Evolutionary conservation across 495 filamentous ascomycete genomes (phyloP).

Genomic region (Pseudoneurospora amorphoporcata): DNA sequence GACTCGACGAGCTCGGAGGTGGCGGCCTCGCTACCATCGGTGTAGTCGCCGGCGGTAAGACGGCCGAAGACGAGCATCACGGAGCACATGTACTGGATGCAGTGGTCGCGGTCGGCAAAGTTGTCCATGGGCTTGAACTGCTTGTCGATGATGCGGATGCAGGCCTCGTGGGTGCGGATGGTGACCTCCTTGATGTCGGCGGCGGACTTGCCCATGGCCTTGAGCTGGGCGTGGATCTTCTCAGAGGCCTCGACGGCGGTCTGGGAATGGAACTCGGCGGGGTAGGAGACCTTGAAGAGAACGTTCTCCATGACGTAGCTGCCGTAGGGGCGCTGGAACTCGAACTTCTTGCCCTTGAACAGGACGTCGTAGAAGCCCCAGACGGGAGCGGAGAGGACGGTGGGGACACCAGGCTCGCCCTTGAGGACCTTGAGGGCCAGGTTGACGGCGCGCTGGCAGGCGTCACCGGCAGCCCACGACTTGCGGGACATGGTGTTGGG

Average conservation of each 20-base stretch:
- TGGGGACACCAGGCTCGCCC: constrained; percentile 83
- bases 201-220: constrained; percentile 76
- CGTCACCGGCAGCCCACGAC: constrained; percentile 97
- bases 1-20: constrained; percentile 81
- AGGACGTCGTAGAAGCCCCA: constrained; percentile 99
- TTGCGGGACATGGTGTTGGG: constrained; percentile 99
- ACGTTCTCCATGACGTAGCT: constrained; percentile 99
- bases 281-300: constrained; percentile 98
- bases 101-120: constrained; percentile 98
- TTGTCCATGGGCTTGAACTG: constrained; percentile 99
- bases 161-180: constrained; percentile 95
- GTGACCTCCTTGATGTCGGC: constrained; percentile 88
- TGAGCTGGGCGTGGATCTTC: constrained; percentile 72
- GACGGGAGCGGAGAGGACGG: constrained; percentile 81
- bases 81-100: constrained; percentile 97
- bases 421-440: constrained; percentile 86
- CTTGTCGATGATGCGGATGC: constrained; percentile 98
- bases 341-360: constrained; percentile 90
- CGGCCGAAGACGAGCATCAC: constrained; percentile 93
- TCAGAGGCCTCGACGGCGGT: constrained; percentile 93
- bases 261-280: constrained; percentile 99
- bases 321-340: constrained; percentile 91
- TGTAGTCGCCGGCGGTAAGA: constrained; percentile 83
- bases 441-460: constrained; percentile 93
- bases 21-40: constrained; percentile 81